Conservation (phyloP, 257 asterid genomes). For the Coffea eugenioides region DNA sequence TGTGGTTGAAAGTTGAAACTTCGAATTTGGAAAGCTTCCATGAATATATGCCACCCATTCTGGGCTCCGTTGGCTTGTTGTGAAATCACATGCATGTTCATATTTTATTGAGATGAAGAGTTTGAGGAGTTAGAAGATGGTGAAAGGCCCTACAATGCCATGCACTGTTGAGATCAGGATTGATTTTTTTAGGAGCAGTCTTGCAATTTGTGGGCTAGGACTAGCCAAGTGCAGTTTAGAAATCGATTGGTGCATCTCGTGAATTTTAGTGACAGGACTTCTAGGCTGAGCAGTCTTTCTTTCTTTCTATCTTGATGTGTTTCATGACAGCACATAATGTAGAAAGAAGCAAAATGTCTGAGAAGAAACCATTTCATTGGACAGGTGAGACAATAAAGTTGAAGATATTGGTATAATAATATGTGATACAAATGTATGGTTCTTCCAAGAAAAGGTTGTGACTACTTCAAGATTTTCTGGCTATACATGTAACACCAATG, state of each 20-base stretch:
- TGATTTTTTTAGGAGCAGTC: neutral
- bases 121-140: neutral
- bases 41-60: constrained; percentile 9
- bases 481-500: no score
- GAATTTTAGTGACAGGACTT: neutral
- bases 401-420: no score
- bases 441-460: no score
- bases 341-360: no score
- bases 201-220: constrained; percentile 1
- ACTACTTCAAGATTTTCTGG: no score
- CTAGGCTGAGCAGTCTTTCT: neutral
- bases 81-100: constrained; percentile 5
- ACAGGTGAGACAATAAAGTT: no score
- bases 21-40: neutral
- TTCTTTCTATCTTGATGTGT: no score
- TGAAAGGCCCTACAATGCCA: neutral
- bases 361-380: no score
- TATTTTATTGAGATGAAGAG: neutral
- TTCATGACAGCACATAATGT: no score
- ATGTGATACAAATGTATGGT: no score
- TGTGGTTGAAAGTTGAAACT: constrained; percentile 22
- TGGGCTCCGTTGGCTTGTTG: constrained; percentile 9
- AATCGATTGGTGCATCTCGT: neutral
- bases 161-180: neutral
- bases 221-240: neutral